Percentiles rank a stretch among this genome's conserved stretches.
Evolutionary conservation across 495 filamentous ascomycete genomes (phyloP).

Genomic region (Elaphomyces granulatus): DNA sequence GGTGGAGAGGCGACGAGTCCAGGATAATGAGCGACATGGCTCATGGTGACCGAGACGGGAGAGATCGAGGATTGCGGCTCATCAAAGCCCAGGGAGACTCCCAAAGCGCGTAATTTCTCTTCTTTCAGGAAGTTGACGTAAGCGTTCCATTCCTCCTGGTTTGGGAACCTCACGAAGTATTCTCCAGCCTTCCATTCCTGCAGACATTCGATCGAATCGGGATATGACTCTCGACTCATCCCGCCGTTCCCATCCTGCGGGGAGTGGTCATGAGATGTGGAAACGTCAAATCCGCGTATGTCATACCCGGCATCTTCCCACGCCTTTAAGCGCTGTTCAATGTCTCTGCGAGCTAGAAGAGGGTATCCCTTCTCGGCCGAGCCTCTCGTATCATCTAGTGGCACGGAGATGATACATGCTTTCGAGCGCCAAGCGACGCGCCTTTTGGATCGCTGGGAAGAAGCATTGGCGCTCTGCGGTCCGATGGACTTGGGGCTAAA

Average conservation of each 20-base stretch:
- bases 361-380: slow-evolving; percentile 42
- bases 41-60: slow-evolving; percentile 53
- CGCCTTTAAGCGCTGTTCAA: slow-evolving; percentile 46
- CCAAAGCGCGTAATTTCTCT: slow-evolving; percentile 79
- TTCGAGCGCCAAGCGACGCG: slow-evolving; percentile 54
- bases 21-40: slow-evolving; percentile 40
- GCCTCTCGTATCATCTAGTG: slow-evolving; percentile 48
- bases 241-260: slow-evolving; percentile 22
- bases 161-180: slow-evolving; percentile 59
- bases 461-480: slow-evolving; percentile 10
- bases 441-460: slow-evolving; percentile 23
- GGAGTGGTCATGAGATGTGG: slow-evolving; percentile 22
- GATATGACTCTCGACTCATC: slow-evolving; percentile 62
- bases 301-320: slow-evolving; percentile 70
- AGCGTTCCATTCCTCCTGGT: slow-evolving; percentile 61
- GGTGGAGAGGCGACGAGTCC: slow-evolving; percentile 45
- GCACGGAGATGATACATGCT: slow-evolving; percentile 55
- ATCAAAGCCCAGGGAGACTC: slow-evolving; percentile 63
- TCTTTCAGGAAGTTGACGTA: slow-evolving; percentile 74
- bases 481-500: slow-evolving; percentile 8
- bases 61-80: slow-evolving; percentile 56
- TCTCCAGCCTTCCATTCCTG: slow-evolving; percentile 36
- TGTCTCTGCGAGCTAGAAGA: slow-evolving; percentile 43
- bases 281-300: slow-evolving; percentile 54
- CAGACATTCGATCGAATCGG: slow-evolving; percentile 44